These are phyloP conservation scores for Coemansia sp. DNA, from an alignment of 192 early-diverging fungal species.

Conservation along the genomic window DNA sequence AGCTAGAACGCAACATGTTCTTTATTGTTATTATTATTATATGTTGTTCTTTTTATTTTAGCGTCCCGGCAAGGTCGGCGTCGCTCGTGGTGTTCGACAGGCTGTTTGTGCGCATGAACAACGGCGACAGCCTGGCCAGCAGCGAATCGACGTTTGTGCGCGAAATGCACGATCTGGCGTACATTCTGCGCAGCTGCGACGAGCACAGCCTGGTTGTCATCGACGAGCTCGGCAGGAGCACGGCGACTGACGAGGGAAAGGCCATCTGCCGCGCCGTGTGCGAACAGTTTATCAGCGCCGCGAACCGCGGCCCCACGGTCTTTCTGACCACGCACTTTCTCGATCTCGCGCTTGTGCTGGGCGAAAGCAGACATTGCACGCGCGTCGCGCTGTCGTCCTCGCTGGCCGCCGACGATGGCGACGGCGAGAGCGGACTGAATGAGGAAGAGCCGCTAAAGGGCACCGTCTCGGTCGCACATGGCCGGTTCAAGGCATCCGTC, in stretches of 20 bases:
- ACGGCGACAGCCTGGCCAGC: constrained; percentile 59
- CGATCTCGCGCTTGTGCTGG: constrained; percentile 57
- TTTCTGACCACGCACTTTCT: constrained; percentile 82
- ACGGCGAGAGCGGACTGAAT: no score
- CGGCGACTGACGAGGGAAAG: constrained; percentile 58
- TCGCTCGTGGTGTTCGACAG: constrained; percentile 67
- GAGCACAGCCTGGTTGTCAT: constrained; percentile 73
- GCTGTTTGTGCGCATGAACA: constrained; percentile 75
- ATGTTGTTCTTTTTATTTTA: constrained; percentile 13
- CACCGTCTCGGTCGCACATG: not conserved
- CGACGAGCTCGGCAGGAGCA: constrained; percentile 84
- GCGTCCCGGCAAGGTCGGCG: constrained; percentile 79
- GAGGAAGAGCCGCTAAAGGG: not conserved
- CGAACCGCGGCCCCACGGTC: constrained; percentile 51
- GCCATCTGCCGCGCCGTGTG: constrained; percentile 70
- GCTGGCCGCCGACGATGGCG: not conserved
- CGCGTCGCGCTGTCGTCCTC: constrained; percentile 24
- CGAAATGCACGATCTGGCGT: constrained; percentile 85
- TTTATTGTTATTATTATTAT: not conserved
- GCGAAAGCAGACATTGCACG: constrained; percentile 53
- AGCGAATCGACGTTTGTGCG: constrained; percentile 76
- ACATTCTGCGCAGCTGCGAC: constrained; percentile 73
- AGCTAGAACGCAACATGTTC: no score
- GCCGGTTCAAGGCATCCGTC: constrained; percentile 21
- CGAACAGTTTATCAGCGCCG: constrained; percentile 58